phyloP scores from a whole-genome alignment of 2,329 filamentous ascomycete genomes.

The Penicillium olsonii region DNA sequence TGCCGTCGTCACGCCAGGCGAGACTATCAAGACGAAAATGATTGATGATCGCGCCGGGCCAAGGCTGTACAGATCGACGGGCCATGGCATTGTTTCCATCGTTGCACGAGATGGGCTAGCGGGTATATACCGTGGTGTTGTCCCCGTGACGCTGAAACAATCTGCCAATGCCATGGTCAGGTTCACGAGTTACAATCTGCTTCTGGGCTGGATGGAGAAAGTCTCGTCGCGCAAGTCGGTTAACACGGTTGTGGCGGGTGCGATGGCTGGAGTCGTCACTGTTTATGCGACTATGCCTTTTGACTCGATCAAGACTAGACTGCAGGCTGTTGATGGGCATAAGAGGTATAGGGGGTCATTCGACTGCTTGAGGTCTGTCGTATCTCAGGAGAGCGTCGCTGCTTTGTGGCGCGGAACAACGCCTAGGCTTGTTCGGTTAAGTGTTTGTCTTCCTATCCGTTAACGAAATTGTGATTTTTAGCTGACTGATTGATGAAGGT shows the following conservation, averaged over 20 bases:
- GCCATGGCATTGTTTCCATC: slow-evolving; percentile 53
- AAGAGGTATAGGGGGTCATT: slow-evolving; percentile 47
- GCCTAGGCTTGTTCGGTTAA: slow-evolving; percentile 13
- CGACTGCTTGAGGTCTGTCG: slow-evolving; percentile 12
- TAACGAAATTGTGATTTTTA: too few relatives aligned
- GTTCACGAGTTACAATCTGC: slow-evolving; percentile 63
- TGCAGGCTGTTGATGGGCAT: slow-evolving; percentile 55
- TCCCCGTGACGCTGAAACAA: slow-evolving; percentile 62
- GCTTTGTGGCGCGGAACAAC: slow-evolving; percentile 67
- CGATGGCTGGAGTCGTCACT: slow-evolving; percentile 55
- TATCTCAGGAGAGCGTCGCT: slow-evolving; percentile 54
- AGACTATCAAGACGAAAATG: slow-evolving; percentile 66
- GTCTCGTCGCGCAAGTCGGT: slow-evolving; percentile 51
- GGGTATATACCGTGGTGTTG: slow-evolving; percentile 59
- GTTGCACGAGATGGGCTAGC: slow-evolving; percentile 54
- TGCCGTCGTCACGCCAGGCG: slow-evolving; percentile 64
- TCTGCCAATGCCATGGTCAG: slow-evolving; percentile 45
- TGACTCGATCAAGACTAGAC: slow-evolving; percentile 46
- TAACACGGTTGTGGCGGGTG: slow-evolving; percentile 58
- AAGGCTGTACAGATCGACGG: slow-evolving; percentile 50
- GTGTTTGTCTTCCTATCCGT: slow-evolving; percentile 8
- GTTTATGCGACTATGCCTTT: slow-evolving; percentile 48
- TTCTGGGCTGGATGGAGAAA: slow-evolving; percentile 54
- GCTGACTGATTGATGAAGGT: slow-evolving; percentile 3
- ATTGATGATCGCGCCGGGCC: slow-evolving; percentile 56